phyloP scores from a whole-genome alignment of 2,329 filamentous ascomycete species.

The Thermomyces lanuginosus region DNA sequence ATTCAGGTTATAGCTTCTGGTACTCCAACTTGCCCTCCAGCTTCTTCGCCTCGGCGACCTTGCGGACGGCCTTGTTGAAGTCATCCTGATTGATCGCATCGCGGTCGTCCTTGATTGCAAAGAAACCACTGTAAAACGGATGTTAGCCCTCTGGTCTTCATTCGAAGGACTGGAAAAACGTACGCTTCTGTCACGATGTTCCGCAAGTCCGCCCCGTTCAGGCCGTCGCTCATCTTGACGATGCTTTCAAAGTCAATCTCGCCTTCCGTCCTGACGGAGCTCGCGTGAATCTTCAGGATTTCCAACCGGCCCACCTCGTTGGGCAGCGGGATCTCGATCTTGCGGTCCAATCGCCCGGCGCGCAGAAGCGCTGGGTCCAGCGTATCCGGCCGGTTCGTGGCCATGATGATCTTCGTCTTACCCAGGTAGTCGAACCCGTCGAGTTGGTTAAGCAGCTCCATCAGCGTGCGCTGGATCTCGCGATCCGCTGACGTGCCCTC shows the following conservation, averaged over 20 bases:
- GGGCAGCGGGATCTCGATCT: conserved; percentile 93
- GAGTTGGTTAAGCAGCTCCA: conserved; percentile 96
- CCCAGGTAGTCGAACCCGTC: conserved; percentile 98
- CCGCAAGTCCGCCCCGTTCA: conserved; percentile 92
- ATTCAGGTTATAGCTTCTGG: conserved; percentile 85
- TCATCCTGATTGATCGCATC: conserved; percentile 96
- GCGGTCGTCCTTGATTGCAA: conserved; percentile 95
- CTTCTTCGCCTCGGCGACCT: conserved; percentile 96
- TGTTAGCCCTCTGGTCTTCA: conserved; percentile 8
- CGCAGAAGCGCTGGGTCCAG: conserved; percentile 79
- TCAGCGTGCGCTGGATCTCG: conserved; percentile 93
- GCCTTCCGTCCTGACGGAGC: conserved; percentile 71
- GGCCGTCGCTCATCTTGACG: conserved; percentile 97
- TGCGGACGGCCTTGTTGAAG: conserved; percentile 97
- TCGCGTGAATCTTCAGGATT: conserved; percentile 94
- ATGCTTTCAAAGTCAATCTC: conserved; percentile 98
- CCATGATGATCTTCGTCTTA: conserved; percentile 99
- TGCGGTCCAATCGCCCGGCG: conserved; percentile 62
- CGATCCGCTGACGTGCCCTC: conserved; percentile 95
- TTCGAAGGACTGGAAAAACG: conserved; percentile 28
- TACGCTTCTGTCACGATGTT: conserved; percentile 98
- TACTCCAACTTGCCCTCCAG: conserved; percentile 96
- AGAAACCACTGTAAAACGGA: conserved; percentile 51
- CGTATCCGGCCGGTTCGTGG: conserved; percentile 90
- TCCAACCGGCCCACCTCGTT: conserved; percentile 94